A percentile compares a stretch with the other conserved stretches of the same genome.
These are phyloP conservation scores for Lepiota brunneoincarnata DNA, from an alignment of 768 basidiomycete genomes.

Conservation along the genomic window DNA sequence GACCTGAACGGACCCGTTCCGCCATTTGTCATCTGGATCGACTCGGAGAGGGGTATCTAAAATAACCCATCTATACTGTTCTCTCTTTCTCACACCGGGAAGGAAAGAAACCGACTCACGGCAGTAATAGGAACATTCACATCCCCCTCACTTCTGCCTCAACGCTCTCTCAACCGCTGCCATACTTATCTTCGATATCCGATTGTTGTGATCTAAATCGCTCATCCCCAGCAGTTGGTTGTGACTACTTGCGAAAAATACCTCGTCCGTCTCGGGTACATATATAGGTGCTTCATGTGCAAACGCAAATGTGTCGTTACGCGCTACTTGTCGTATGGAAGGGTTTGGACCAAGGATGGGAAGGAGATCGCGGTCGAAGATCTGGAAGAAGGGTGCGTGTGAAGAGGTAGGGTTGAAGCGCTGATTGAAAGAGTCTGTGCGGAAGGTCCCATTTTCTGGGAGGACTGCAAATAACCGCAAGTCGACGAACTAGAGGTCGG, in stretches of 20 bases:
- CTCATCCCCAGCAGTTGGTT: constrained; percentile 63
- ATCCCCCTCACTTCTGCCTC: constrained; percentile 24
- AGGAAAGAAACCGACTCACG: constrained; percentile 22
- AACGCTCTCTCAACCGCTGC: constrained; percentile 49
- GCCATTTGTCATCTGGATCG: constrained; percentile 69
- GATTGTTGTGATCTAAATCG: constrained; percentile 60
- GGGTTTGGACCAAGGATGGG: constrained; percentile 55
- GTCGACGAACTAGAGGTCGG: no score
- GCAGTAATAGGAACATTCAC: constrained; percentile 49
- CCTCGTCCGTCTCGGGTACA: constrained; percentile 58
- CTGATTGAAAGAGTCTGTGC: constrained; percentile 27
- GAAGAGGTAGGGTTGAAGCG: constrained; percentile 62
- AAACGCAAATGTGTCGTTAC: constrained; percentile 60
- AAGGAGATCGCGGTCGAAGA: constrained; percentile 48
- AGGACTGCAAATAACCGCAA: no score
- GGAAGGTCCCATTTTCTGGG: no score
- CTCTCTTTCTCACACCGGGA: no score
- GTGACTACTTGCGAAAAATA: constrained; percentile 71
- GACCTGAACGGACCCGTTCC: constrained; percentile 62
- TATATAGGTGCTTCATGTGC: constrained; percentile 83
- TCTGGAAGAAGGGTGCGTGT: constrained; percentile 55
- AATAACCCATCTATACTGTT: constrained; percentile 1
- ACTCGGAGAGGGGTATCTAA: constrained; percentile 56
- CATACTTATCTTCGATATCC: constrained; percentile 61
- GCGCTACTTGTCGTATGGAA: constrained; percentile 55